Evolutionary conservation across 345 rosid species (phyloP).

Genomic region (Turritis glabra): DNA sequence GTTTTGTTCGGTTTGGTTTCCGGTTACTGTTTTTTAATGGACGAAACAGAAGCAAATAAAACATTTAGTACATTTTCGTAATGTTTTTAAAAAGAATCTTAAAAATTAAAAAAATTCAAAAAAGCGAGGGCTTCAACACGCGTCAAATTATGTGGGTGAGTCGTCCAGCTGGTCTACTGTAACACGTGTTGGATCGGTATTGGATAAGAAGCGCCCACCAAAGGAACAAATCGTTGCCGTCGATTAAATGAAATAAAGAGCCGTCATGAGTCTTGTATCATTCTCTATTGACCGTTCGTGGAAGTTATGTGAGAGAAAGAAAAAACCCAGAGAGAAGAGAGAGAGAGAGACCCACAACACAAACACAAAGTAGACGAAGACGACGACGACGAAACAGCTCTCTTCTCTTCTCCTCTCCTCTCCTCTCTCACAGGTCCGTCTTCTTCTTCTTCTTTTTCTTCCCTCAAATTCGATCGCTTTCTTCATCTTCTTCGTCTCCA

Average conservation of each 20-base stretch:
- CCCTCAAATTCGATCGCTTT: conserved; percentile 27
- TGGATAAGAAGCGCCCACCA: conserved; percentile 41
- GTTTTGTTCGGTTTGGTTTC: neutral
- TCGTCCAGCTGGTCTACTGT: conserved; percentile 24
- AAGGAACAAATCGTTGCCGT: conserved; percentile 39
- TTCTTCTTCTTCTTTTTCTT: conserved; percentile 28
- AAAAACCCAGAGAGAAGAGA: conserved; percentile 37
- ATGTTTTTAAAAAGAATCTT: neutral
- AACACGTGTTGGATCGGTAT: neutral
- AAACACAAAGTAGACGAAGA: neutral
- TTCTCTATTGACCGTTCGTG: conserved; percentile 44
- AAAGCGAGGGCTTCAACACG: conserved; percentile 27
- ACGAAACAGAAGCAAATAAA: neutral
- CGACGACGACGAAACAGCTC: conserved; percentile 16
- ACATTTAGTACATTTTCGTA: neutral
- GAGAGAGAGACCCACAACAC: conserved; percentile 32
- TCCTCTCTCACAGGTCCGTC: conserved; percentile 33
- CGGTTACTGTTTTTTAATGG: neutral
- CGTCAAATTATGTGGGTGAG: conserved; percentile 32
- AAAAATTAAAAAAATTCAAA: neutral
- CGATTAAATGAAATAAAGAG: conserved; percentile 29
- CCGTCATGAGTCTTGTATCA: conserved; percentile 34
- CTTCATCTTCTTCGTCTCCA: neutral
- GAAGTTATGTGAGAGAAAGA: conserved; percentile 43
- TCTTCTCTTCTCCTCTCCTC: neutral